Evolutionary conservation across 768 basidiomycete species (phyloP), one percentile per base, ranked within the genome.

Genomic region (Auricularia auricula-judae): DNA sequence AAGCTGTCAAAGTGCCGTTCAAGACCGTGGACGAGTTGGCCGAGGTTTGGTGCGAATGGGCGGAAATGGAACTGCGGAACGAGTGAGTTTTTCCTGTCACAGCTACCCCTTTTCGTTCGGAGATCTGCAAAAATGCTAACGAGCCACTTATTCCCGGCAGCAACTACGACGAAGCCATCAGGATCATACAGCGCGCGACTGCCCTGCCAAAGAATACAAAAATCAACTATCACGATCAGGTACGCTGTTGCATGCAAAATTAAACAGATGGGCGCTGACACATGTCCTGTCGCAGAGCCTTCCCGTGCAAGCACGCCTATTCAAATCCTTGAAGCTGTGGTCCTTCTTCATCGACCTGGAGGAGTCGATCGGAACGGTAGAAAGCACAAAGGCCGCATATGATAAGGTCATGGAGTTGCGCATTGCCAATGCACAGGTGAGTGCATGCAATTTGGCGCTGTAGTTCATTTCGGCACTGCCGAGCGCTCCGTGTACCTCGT

Each of bases 21-120:
- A 92, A 88, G 75, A 81, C 84, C n/a, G 95, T 99, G 10, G 96
- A 99, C 72, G 97, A 99, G 70, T 81, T 99, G 29, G 97, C 97
- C 0, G 97, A 98, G 74, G 84, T 98, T 14, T 99, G 97, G 97
- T 98, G 95, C 71, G 97, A 98, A 76, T 98, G 97, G 96, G 86
- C 97, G 5, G 97, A 99, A 76, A 86, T 98, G 88, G 97, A 99
- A 73, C 81, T 98, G 61, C 86, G 96, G 53, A 88, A 94, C 61
- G 95, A 96, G 95, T 95, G 77, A 70, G 91, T 42, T 42, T 42
- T 29, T 29, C 29, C 39, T 14, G 39, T 81, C 4, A 39, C 64
- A 59, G 18, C 39, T 21, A 60, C n/a, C 42, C 21, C 5, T 42
- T 51, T 35, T 10, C 16, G 16, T 36, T 34, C 36, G 42, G 3